Percentiles rank a stretch among this genome's conserved stretches.
phyloP scores from a whole-genome alignment of 306 rosid genomes.

The Dryas drummondii region DNA sequence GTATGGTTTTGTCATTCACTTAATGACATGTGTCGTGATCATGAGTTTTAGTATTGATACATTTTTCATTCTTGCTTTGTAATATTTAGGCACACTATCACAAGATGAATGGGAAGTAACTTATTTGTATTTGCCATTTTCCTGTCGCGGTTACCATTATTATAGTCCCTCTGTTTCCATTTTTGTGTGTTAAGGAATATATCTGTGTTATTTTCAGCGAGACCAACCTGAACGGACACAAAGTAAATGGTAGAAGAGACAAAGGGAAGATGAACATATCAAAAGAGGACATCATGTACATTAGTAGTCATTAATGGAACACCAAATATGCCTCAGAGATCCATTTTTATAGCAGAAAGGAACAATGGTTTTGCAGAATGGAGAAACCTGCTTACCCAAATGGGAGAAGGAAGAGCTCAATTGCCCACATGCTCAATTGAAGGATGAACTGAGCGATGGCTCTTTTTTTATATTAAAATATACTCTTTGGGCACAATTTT shows the following conservation, averaged over 20 bases:
- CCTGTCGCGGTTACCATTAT: background rate
- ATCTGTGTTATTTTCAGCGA: slow-evolving; percentile 47
- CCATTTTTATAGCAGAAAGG: too few relatives aligned
- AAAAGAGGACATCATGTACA: slow-evolving; percentile 58
- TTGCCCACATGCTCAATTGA: slow-evolving; percentile 50
- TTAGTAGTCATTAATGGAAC: slow-evolving; percentile 6
- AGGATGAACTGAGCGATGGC: slow-evolving; percentile 50
- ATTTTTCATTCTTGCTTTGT: background rate
- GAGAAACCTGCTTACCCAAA: slow-evolving; percentile 31
- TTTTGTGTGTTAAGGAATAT: background rate
- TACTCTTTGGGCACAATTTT: too few relatives aligned
- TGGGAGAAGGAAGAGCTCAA: too few relatives aligned
- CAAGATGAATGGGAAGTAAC: slow-evolving; percentile 76
- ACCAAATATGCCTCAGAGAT: too few relatives aligned
- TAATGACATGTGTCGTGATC: background rate
- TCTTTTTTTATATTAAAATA: too few relatives aligned
- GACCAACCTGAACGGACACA: slow-evolving; percentile 65
- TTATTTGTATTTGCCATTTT: slow-evolving; percentile 43
- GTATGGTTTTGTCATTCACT: background rate
- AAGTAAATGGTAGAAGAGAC: slow-evolving; percentile 40
- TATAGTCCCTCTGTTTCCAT: background rate
- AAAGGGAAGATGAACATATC: slow-evolving; percentile 66
- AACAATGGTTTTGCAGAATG: slow-evolving; percentile 39
- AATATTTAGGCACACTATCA: slow-evolving; percentile 55
- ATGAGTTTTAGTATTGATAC: background rate